Percentiles rank a stretch among this genome's conserved stretches.
Conservation (phyloP, 1,284 basidiomycete species). For the Cutaneotrichosporon cutaneum region DNA sequence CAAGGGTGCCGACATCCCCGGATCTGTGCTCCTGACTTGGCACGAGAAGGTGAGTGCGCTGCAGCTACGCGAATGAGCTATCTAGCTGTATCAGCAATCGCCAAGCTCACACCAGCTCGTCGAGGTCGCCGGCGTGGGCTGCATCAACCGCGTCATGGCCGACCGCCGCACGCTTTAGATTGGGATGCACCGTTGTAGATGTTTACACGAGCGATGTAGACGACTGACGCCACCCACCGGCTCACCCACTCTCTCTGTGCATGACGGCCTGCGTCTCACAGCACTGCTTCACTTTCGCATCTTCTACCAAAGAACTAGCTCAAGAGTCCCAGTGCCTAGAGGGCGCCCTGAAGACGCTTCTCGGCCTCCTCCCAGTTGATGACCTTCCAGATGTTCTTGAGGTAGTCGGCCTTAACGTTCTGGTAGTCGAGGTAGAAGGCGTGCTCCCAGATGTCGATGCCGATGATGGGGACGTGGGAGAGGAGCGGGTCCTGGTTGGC, state of each 20-base stretch:
- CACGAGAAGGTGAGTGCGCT: conserved; percentile 77
- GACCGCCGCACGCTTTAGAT: conserved; percentile 76
- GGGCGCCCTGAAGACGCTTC: conserved; percentile 64
- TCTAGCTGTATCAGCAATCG: neutral
- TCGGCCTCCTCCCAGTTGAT: conserved; percentile 91
- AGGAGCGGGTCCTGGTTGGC: conserved; percentile 96
- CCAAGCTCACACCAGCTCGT: conserved; percentile 65
- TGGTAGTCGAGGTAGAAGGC: conserved; percentile 81
- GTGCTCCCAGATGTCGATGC: conserved; percentile 86
- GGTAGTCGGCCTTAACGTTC: conserved; percentile 85
- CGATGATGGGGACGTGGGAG: conserved; percentile 81
- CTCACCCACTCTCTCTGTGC: too few relatives aligned
- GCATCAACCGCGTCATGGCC: conserved; percentile 96
- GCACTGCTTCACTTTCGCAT: conserved; percentile 11
- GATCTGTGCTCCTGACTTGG: conserved; percentile 88
- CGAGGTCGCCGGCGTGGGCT: conserved; percentile 90
- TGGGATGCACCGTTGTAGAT: conserved; percentile 9
- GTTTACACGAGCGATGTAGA: conserved; percentile 1
- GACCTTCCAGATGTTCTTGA: conserved; percentile 87
- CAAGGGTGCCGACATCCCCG: conserved; percentile 80
- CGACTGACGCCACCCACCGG: neutral
- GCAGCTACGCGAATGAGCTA: neutral
- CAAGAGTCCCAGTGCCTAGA: conserved; percentile 20
- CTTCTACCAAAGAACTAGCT: neutral
- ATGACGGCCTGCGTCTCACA: neutral